Evolutionary conservation across 208 protist genomes (phyloP).

Genomic region (Wallacemonas sp.): DNA sequence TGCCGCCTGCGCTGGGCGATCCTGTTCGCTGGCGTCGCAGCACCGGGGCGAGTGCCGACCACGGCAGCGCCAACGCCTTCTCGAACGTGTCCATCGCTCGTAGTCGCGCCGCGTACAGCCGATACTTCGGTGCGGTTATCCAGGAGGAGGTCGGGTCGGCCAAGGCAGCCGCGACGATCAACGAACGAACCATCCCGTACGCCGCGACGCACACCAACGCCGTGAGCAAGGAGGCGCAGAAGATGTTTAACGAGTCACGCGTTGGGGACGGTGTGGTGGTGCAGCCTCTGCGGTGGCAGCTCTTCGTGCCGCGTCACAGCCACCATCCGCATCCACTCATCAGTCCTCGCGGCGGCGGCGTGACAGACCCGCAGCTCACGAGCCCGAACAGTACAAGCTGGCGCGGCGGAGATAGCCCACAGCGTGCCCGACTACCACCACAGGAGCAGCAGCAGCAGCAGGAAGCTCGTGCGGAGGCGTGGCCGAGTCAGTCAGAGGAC

Average conservation of each 20-base stretch:
- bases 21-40: constrained; percentile 56
- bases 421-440: too few species aligned
- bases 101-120: neutral
- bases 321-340: constrained; percentile 1
- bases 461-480: too few species aligned
- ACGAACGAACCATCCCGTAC: constrained; percentile 26
- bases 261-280: constrained; percentile 40
- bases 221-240: constrained; percentile 39
- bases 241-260: constrained; percentile 46
- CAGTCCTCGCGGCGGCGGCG: neutral
- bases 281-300: constrained; percentile 25
- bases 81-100: constrained; percentile 4
- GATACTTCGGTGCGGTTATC: constrained; percentile 2
- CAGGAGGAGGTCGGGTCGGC: neutral
- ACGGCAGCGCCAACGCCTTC: neutral
- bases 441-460: too few species aligned
- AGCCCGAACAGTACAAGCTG: constrained; percentile 2
- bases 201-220: constrained; percentile 33
- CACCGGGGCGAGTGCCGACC: neutral
- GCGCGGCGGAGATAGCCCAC: too few species aligned
- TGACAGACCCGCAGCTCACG: neutral
- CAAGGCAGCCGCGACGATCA: neutral
- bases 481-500: too few species aligned
- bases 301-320: neutral
- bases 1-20: constrained; percentile 50